These are phyloP conservation scores for Fraxinus greggii DNA, from an alignment of 305 asterid genomes.

Conservation along the genomic window DNA sequence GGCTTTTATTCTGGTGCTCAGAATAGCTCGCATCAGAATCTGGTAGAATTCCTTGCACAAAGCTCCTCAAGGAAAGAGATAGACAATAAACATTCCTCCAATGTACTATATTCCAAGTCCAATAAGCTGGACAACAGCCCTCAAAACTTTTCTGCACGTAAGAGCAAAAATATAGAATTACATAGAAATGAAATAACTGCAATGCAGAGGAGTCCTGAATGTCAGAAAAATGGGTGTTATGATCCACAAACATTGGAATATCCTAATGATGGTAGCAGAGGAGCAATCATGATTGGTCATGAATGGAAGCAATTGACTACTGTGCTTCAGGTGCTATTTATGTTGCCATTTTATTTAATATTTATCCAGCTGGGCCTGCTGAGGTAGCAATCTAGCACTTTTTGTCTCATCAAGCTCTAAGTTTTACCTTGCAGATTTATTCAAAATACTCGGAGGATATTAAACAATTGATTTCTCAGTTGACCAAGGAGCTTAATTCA, in stretches of 20 bases:
- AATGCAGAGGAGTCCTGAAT: slow-evolving; percentile 57
- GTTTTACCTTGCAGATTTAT: slow-evolving; percentile 61
- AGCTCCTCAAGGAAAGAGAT: slow-evolving; percentile 44
- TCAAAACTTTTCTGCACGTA: slow-evolving; percentile 39
- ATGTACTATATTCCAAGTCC: slow-evolving; percentile 39
- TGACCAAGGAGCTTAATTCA: slow-evolving; percentile 43
- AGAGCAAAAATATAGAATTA: slow-evolving; percentile 52
- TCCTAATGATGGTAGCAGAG: slow-evolving; percentile 39
- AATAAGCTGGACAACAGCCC: slow-evolving; percentile 35
- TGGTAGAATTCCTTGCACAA: slow-evolving; percentile 37
- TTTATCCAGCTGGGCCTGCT: slow-evolving; percentile 17
- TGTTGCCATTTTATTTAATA: slow-evolving; percentile 19
- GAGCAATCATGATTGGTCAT: slow-evolving; percentile 28
- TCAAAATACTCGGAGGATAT: slow-evolving; percentile 55
- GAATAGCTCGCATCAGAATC: slow-evolving; percentile 42
- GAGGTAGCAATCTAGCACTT: slow-evolving; percentile 16
- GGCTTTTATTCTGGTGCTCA: slow-evolving; percentile 25
- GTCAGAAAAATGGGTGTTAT: slow-evolving; percentile 46
- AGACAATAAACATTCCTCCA: slow-evolving; percentile 25
- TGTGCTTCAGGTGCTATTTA: slow-evolving; percentile 35
- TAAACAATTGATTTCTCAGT: slow-evolving; percentile 43
- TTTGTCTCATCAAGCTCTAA: slow-evolving; percentile 27
- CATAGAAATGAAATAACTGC: slow-evolving; percentile 33
- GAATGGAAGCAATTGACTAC: slow-evolving; percentile 59
- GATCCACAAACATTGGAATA: slow-evolving; percentile 28